Evolutionary conservation across 768 basidiomycete species (phyloP), one percentile per base, ranked within the genome.

Genomic region (Suillus luteus): DNA sequence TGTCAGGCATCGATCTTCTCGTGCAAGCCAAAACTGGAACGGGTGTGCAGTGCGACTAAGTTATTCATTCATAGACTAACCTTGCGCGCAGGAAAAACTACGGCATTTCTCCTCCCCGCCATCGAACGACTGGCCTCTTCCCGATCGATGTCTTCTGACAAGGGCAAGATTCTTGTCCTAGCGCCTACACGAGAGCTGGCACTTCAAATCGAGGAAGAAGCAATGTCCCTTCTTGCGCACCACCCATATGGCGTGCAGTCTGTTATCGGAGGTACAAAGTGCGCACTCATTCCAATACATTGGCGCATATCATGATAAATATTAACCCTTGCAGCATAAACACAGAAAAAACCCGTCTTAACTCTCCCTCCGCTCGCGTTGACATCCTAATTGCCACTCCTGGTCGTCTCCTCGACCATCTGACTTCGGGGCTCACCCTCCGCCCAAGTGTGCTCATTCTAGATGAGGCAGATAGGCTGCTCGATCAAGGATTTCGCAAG

Each of bases 121-220:
- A 79, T 92, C 48, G 89, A 92, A 70, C 84, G 81, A 54, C 77
- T 91, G 24, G 82, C 81, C 6, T 41, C 40, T 1, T 58, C 57
- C 19, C 73, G 73, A 80, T 63, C 80, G 82, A 67, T 79, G 82
- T 61, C 71, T 66, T 43, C 41, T 52, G 31, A 65, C 59, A 59
- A 17, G 0, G 7, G 70, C 65, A 0, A n/a, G 62, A 83, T 87
- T 44, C 81, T 88, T 31, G 83, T 92, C 1, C 67, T 92, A 35
- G 88, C 90, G 4, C 91, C 91, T 0, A 92, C 91, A 0, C 81
- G 90, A 63, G 91, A 92, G 71, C 75, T 92, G 40, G 90, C 89
- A 2, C 83, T 86, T 82, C 78, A 85, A 65, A 83, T 91, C 55
- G 81, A 85, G 62, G 86, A 88, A 69, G 82, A 88, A 70, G 91